Evolutionary conservation across 2,329 filamentous ascomycete species (phyloP), one percentile per base, ranked within the genome.

Genomic region (Rhexocercosporidium sp.): DNA sequence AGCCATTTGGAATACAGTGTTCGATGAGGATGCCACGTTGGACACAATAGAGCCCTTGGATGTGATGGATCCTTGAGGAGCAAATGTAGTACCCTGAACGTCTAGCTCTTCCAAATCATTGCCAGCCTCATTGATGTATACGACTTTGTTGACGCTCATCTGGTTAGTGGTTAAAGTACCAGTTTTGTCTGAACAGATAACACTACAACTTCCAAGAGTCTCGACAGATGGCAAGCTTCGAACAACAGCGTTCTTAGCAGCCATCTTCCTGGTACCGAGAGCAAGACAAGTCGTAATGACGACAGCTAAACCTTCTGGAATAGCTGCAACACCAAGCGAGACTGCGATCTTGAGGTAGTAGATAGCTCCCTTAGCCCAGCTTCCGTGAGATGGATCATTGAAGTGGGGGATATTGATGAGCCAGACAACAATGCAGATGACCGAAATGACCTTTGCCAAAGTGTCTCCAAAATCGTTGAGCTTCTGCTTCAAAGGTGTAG

Each of bases 321-420:
- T 99, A 72, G 96, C 96, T 56, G 96, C 96, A 49, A 99, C 96
- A 80, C 96, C 96, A 44, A 99, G 91, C 59, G 96, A 99, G 49
- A 99, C 96, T 49, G 96, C 96, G 78, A 99, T 99, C 86, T 99
- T 99, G 75, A 99, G 88, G 81, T 99, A 99, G 86, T 99, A 99
- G 77, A 99, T 98, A 67, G 96, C 96, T 68, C 96, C 96, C 84
- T 98, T 99, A 71, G 93, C 88, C 90, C 94, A 97, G 80, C 89
- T 92, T 75, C 96, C 96, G 75, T 97, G 95, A 72, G 92, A 91
- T 31, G 94, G 93, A 76, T 99, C 96, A 77, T 89, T 96, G 85
- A 99, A 99, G 83, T 99, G 93, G 76, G 93, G 91, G 73, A 98
- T 93, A 82, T 99, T 99, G 85, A 99, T 99, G 68, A 98, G 84